A percentile compares a stretch with the other conserved stretches of the same genome.
These are phyloP conservation scores for Podaxis sp. DNA, from an alignment of 768 basidiomycete genomes.

Conservation along the genomic window DNA sequence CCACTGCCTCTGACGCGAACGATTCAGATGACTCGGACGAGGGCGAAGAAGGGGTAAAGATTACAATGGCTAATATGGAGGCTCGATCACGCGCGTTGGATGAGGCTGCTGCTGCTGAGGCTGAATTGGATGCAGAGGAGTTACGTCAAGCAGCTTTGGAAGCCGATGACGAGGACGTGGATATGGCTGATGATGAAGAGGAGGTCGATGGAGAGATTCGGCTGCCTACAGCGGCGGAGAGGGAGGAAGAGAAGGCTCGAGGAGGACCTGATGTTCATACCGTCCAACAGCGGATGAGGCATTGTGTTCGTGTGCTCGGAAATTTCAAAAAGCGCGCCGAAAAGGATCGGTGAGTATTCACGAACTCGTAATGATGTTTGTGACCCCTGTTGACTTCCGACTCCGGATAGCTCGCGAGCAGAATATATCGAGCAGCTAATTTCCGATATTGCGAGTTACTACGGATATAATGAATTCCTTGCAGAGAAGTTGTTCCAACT, in stretches of 20 bases:
- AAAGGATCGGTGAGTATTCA: conserved; percentile 58
- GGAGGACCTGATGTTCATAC: conserved; percentile 73
- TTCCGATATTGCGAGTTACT: conserved; percentile 90
- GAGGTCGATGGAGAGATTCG: conserved; percentile 52
- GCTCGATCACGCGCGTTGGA: conserved; percentile 78
- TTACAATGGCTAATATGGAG: conserved; percentile 82
- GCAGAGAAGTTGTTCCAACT: conserved; percentile 92
- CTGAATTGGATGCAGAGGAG: conserved; percentile 68
- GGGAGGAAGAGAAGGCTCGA: conserved; percentile 66
- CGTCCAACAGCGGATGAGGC: conserved; percentile 78
- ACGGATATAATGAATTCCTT: conserved; percentile 96
- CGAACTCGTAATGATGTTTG: conserved; percentile 8
- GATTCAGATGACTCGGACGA: conserved; percentile 43
- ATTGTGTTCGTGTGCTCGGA: conserved; percentile 68
- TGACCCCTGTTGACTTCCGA: conserved; percentile 6
- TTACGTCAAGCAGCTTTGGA: conserved; percentile 52
- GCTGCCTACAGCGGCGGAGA: conserved; percentile 70
- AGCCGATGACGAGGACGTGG: conserved; percentile 48
- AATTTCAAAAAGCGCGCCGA: conserved; percentile 71
- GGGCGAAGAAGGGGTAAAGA: conserved; percentile 48
- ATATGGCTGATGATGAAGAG: conserved; percentile 40
- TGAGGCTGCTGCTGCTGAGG: conserved; percentile 63
- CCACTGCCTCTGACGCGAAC: conserved; percentile 44
- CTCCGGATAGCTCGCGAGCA: conserved; percentile 65
- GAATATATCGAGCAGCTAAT: conserved; percentile 90